phyloP scores from a whole-genome alignment of 1,284 basidiomycete species.

The Rhodofomes roseus region DNA sequence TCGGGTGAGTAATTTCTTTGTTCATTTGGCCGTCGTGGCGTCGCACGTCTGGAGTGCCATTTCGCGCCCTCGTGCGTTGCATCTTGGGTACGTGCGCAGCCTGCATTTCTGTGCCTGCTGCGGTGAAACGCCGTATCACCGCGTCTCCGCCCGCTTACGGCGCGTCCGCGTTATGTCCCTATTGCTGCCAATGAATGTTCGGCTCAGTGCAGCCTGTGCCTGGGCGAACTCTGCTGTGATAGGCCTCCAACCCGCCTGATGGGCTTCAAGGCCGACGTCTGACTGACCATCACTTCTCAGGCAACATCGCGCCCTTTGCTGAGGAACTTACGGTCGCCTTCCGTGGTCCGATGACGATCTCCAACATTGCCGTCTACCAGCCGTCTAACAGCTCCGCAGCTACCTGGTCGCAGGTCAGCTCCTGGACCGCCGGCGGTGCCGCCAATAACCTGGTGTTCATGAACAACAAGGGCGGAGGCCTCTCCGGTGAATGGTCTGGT shows the following conservation, averaged over 20 bases:
- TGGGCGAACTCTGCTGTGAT: not conserved
- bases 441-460: constrained; percentile 28
- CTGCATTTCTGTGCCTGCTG: not conserved
- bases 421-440: constrained; percentile 16
- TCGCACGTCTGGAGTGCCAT: not conserved
- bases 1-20: constrained; percentile 16
- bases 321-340: constrained; percentile 29
- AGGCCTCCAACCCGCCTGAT: no score
- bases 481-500: constrained; percentile 27
- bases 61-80: not conserved
- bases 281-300: constrained; percentile 1
- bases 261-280: not conserved
- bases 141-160: not conserved
- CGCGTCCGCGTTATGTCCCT: not conserved
- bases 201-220: no score
- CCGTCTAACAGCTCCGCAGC: constrained; percentile 16
- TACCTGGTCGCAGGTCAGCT: constrained; percentile 24
- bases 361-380: constrained; percentile 31
- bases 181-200: not conserved
- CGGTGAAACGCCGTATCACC: not conserved
- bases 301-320: constrained; percentile 29
- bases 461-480: constrained; percentile 28
- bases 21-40: not conserved
- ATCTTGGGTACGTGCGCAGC: not conserved
- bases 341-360: constrained; percentile 28